phyloP scores from a whole-genome alignment of 176 grass and related monocot genomes.

The Aegilops umbellulata region DNA sequence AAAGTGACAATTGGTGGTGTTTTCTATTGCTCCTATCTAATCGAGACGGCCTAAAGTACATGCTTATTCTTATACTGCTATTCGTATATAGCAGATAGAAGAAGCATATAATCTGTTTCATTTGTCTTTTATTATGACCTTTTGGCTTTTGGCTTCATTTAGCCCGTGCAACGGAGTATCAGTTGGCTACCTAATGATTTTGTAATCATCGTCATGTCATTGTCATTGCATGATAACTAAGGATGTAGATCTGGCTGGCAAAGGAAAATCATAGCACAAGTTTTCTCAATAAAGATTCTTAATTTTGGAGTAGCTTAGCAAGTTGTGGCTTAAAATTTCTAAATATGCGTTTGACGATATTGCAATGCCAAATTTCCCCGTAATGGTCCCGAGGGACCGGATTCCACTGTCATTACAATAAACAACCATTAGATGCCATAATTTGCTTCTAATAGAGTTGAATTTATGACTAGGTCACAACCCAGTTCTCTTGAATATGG shows the following conservation, averaged over 20 bases:
- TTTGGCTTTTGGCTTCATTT: slow-evolving; percentile 11
- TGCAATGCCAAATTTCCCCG: background rate
- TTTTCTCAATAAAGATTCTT: background rate
- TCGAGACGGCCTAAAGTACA: slow-evolving; percentile 1
- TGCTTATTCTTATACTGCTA: slow-evolving; percentile 27
- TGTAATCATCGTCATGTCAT: background rate
- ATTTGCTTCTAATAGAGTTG: background rate
- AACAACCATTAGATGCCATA: background rate
- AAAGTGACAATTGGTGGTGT: background rate
- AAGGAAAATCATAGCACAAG: background rate
- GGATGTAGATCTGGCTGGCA: background rate
- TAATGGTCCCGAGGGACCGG: background rate
- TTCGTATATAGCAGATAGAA: slow-evolving; percentile 1
- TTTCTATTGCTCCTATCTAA: slow-evolving; percentile 31
- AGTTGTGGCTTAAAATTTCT: background rate
- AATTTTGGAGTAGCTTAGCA: background rate
- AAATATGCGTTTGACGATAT: slow-evolving; percentile 1
- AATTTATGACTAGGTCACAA: no score
- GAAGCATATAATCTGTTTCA: slow-evolving; percentile 19
- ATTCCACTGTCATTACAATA: background rate
- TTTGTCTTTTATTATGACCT: background rate
- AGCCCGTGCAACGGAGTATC: background rate
- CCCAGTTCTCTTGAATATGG: background rate
- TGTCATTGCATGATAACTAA: background rate
- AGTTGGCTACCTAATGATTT: background rate